A percentile compares a stretch with the other conserved stretches of the same genome.
Evolutionary conservation across 1,284 basidiomycete genomes (phyloP).

Genomic region (Agroathelia rolfsii): DNA sequence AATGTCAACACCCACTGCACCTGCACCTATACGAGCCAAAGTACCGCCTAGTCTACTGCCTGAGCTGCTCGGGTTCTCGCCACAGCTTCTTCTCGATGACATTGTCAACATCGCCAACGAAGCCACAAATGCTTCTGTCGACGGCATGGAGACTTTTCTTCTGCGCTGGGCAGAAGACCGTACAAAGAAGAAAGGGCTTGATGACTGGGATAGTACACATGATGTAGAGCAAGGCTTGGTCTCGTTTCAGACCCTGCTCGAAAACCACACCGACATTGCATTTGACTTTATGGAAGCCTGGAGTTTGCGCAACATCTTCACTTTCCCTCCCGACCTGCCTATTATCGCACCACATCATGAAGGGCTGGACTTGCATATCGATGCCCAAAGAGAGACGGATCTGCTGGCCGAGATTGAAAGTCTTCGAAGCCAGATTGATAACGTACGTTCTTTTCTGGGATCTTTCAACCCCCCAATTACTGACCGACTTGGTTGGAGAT

Average conservation of each 20-base stretch:
- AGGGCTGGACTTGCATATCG: conserved; percentile 40
- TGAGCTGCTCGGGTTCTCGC: conserved; percentile 57
- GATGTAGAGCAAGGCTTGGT: conserved; percentile 68
- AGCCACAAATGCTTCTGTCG: conserved; percentile 57
- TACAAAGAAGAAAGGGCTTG: conserved; percentile 25
- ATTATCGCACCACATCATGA: conserved; percentile 63
- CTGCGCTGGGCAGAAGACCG: conserved; percentile 59
- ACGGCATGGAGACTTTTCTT: conserved; percentile 66
- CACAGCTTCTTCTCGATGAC: conserved; percentile 60
- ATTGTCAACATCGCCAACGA: conserved; percentile 61
- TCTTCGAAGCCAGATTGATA: conserved; percentile 45
- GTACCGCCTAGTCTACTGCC: conserved; percentile 46
- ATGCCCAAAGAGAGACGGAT: conserved; percentile 42
- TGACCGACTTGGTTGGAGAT: conserved; percentile 5
- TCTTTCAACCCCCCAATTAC: conserved; percentile 6
- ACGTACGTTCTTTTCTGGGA: conserved; percentile 32
- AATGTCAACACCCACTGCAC: too few relatives aligned
- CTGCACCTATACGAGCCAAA: conserved; percentile 6
- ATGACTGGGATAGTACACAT: conserved; percentile 49
- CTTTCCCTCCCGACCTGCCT: conserved; percentile 51
- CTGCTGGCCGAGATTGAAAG: conserved; percentile 54
- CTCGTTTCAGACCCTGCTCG: conserved; percentile 67
- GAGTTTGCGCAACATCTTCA: conserved; percentile 69
- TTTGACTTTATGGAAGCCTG: conserved; percentile 77
- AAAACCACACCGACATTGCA: conserved; percentile 69